Evolutionary conservation across 179 eudicot species (phyloP).

Genomic region (Silene vulgaris): DNA sequence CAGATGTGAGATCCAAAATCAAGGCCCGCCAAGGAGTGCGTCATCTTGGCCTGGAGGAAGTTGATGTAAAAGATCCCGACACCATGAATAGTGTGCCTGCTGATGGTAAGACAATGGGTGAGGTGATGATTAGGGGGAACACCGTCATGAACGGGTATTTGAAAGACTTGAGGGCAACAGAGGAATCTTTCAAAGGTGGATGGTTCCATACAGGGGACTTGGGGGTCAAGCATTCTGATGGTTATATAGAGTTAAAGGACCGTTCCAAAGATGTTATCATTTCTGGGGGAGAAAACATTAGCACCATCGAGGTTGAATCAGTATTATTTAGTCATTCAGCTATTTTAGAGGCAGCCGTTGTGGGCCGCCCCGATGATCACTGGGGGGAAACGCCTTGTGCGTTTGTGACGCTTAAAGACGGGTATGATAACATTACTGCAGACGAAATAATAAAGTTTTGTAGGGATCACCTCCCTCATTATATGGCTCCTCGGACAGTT

Average conservation of each 20-base stretch:
- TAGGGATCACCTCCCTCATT: constrained; percentile 55
- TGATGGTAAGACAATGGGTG: constrained; percentile 77
- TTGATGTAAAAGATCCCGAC: constrained; percentile 56
- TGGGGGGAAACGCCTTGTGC: constrained; percentile 93
- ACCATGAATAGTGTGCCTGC: constrained; percentile 66
- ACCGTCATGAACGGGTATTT: constrained; percentile 78
- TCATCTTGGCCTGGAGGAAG: constrained; percentile 54
- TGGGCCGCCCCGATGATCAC: constrained; percentile 71
- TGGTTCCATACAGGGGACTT: constrained; percentile 78
- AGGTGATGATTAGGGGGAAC: constrained; percentile 82
- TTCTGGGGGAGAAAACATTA: constrained; percentile 87
- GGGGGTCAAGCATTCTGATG: constrained; percentile 63
- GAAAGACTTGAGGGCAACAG: constrained; percentile 46
- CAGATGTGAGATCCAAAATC: constrained; percentile 39
- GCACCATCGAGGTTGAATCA: constrained; percentile 73
- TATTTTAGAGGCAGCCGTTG: constrained; percentile 72
- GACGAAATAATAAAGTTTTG: constrained; percentile 60
- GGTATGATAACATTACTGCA: constrained; percentile 25
- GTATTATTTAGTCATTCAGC: constrained; percentile 60
- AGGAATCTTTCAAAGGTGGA: constrained; percentile 60
- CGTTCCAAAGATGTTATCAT: constrained; percentile 70
- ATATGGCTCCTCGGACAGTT: constrained; percentile 73
- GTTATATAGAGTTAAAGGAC: constrained; percentile 69
- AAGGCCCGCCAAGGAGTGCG: constrained; percentile 70
- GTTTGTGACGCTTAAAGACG: constrained; percentile 64